phyloP scores from a whole-genome alignment of 306 rosid genomes.

The cucumber (Cucumis sativus) region Cucumber_9930_V3 NC_026657.2:34983501-34984000 shows the following conservation, averaged over 20 bases:
- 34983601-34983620: neutral
- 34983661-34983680: neutral
- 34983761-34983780: neutral
- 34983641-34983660: neutral
- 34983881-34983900: conserved; percentile 78
- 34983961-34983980: conserved; percentile 92
- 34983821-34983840: neutral
- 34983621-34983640: neutral
- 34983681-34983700: neutral
- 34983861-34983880: conserved; percentile 18
- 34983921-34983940: conserved; percentile 80
- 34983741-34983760: neutral
- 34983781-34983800: neutral
- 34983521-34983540: neutral
- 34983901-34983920: conserved; percentile 81
- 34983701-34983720: neutral
- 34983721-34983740: neutral
- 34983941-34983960: conserved; percentile 82
- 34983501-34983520: neutral
- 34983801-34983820: neutral
- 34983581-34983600: neutral
- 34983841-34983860: neutral
- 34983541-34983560: neutral
- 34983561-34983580: neutral
- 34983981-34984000: conserved; percentile 31